phyloP scores from a whole-genome alignment of 78 protist species.

The Tieghemostelium lacteum region DNA sequence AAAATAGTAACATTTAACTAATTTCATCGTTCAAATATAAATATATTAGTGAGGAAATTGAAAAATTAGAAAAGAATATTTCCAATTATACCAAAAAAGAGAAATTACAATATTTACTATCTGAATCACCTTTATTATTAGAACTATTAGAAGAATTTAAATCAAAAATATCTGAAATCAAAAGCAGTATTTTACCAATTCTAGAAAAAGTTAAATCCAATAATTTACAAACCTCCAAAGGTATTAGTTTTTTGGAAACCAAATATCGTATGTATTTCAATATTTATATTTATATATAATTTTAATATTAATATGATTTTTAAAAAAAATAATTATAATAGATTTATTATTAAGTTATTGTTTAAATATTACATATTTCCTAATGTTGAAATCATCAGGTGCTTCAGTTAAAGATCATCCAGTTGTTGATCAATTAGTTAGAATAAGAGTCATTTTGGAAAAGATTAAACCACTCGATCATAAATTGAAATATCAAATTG shows the following conservation, averaged over 20 bases:
- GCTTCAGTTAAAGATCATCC: conserved; percentile 90
- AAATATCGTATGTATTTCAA: conserved; percentile 63
- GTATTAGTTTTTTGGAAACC: conserved; percentile 81
- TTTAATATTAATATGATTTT: conserved; percentile 4
- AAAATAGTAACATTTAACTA: neutral
- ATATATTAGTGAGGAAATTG: conserved; percentile 30
- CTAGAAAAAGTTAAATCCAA: conserved; percentile 32
- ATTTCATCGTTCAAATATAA: neutral
- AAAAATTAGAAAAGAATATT: conserved; percentile 50
- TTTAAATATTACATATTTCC: conserved; percentile 88
- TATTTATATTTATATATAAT: neutral
- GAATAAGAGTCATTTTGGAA: conserved; percentile 84
- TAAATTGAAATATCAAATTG: conserved; percentile 82
- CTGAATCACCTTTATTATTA: conserved; percentile 74
- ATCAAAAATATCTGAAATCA: conserved; percentile 35
- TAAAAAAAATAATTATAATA: conserved; percentile 69
- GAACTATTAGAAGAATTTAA: conserved; percentile 77
- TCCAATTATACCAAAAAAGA: conserved; percentile 54
- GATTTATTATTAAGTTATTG: conserved; percentile 91
- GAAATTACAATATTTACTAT: conserved; percentile 43
- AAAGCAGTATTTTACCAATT: conserved; percentile 50
- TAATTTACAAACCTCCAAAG: conserved; percentile 77
- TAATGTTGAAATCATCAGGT: conserved; percentile 89
- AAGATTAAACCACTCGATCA: conserved; percentile 86
- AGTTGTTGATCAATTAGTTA: conserved; percentile 88